phyloP scores from a whole-genome alignment of 495 filamentous ascomycete genomes.

The Ramalina intermedia region DNA sequence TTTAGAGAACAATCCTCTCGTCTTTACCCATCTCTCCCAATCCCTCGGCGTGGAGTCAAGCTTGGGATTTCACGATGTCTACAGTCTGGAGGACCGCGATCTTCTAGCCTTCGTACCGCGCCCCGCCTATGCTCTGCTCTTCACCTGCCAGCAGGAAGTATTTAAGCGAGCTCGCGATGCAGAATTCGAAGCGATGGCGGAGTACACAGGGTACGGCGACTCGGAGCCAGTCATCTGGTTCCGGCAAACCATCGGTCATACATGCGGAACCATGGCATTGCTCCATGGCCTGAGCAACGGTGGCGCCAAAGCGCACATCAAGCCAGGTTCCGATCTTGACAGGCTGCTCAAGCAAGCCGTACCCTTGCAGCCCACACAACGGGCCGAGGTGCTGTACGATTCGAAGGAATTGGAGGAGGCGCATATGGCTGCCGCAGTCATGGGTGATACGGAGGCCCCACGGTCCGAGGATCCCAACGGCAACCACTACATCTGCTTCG shows the following conservation, averaged over 20 bases:
- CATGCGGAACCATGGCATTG: constrained; percentile 74
- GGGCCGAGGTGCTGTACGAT: constrained; percentile 60
- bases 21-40: constrained; percentile 63
- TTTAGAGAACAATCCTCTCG: constrained; percentile 57
- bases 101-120: constrained; percentile 68
- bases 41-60: constrained; percentile 54
- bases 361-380: constrained; percentile 29
- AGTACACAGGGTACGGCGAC: constrained; percentile 37
- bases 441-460: constrained; percentile 54
- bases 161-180: constrained; percentile 51
- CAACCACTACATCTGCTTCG: constrained; percentile 72
- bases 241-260: constrained; percentile 78
- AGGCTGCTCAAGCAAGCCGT: constrained; percentile 31
- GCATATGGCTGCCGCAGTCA: constrained; percentile 27
- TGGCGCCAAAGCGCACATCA: constrained; percentile 9
- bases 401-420: constrained; percentile 4
- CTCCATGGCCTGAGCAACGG: constrained; percentile 60
- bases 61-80: constrained; percentile 69
- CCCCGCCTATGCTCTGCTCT: constrained; percentile 67
- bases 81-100: constrained; percentile 64
- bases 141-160: constrained; percentile 64
- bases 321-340: constrained; percentile 33
- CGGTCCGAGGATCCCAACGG: constrained; percentile 12
- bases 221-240: constrained; percentile 67
- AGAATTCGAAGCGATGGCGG: constrained; percentile 43